Base-by-base conservation (phyloP, 768 basidiomycete species). In the Tulasnella sp. region DNA sequence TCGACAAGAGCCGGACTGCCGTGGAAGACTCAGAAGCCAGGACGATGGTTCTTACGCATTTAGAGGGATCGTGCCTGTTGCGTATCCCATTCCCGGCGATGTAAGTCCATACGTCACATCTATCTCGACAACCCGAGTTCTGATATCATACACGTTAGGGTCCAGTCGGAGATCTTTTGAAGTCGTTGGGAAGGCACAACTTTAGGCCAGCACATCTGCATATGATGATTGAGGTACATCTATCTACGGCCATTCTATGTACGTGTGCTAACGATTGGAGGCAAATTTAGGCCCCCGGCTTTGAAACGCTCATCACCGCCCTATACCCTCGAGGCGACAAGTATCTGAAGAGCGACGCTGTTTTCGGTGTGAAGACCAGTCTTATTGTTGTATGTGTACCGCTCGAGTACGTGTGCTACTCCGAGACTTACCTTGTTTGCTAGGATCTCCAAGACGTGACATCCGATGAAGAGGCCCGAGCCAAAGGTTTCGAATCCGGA, bases 191-290 rank as follows among this genome's bases (percentile, higher is more conserved):
- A 18, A 80, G 95, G 74, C 95, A 96, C 83, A 90, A 92, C 80
- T 91, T 91, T 87, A 89, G 95, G 20, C 95, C 95, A 16, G 93
- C 90, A 72, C 95, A 96, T 85, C 83, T 96, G 75, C 95, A 96
- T 85, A 86, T 96, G 81, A 88, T 91, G 87, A 87, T 95, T 79
- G 86, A 91, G 77, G 83, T 83, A 64, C 18, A 75, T 31, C 12
- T 42, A 1, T 16, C n/a, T 6, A 37, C 46, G 40, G 12, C 40
- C 41, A 8, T 74, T n/a, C 7, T 37, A 54, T 42, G 46, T 50
- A 42, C 75, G 24, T 24, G 8, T 48, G 40, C 28, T 77, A 41
- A 42, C 22, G 28, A 42, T 28, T 64, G 20, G 40, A 44, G 41
- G 12, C 48, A 31, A 41, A 16, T 83, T 69, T 48, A 85, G 80